phyloP scores from a whole-genome alignment of 2,329 filamentous ascomycete species.

The Ilyonectria robusta region DNA sequence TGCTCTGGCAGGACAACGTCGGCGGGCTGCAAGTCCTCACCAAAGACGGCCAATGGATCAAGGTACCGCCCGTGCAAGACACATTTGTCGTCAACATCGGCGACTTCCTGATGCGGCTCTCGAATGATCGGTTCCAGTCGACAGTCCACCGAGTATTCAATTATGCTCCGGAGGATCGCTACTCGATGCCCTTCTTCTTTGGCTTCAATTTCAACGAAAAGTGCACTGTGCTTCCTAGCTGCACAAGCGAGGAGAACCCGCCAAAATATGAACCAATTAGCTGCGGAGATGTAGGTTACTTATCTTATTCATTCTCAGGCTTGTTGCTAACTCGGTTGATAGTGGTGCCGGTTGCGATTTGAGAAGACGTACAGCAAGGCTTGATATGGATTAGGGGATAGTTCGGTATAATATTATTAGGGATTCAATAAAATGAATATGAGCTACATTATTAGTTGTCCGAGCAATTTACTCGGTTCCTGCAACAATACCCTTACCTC shows the following conservation, averaged over 20 bases:
- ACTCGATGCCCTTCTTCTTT: slow-evolving; percentile 72
- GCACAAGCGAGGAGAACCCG: slow-evolving; percentile 60
- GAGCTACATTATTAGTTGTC: no score
- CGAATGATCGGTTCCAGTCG: slow-evolving; percentile 42
- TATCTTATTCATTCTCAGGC: background rate
- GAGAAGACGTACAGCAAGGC: background rate
- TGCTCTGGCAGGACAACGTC: slow-evolving; percentile 55
- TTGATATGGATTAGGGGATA: background rate
- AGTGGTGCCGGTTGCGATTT: slow-evolving; percentile 7
- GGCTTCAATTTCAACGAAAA: slow-evolving; percentile 67
- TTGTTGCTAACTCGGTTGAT: background rate
- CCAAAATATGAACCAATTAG: slow-evolving; percentile 66
- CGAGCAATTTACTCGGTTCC: no score
- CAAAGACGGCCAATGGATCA: slow-evolving; percentile 42
- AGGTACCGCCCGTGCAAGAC: slow-evolving; percentile 40
- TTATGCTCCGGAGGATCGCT: slow-evolving; percentile 56
- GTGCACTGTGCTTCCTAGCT: slow-evolving; percentile 63
- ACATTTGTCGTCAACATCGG: slow-evolving; percentile 48
- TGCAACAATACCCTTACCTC: no score
- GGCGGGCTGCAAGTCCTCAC: slow-evolving; percentile 48
- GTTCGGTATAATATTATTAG: no score
- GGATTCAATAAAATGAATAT: no score
- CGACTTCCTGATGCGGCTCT: slow-evolving; percentile 44
- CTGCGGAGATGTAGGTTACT: slow-evolving; percentile 56
- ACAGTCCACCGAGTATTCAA: slow-evolving; percentile 65